Percentiles rank a stretch among this genome's conserved stretches.
phyloP scores from a whole-genome alignment of 2,329 filamentous ascomycete genomes.

The Tolypocladium tropicale region DNA sequence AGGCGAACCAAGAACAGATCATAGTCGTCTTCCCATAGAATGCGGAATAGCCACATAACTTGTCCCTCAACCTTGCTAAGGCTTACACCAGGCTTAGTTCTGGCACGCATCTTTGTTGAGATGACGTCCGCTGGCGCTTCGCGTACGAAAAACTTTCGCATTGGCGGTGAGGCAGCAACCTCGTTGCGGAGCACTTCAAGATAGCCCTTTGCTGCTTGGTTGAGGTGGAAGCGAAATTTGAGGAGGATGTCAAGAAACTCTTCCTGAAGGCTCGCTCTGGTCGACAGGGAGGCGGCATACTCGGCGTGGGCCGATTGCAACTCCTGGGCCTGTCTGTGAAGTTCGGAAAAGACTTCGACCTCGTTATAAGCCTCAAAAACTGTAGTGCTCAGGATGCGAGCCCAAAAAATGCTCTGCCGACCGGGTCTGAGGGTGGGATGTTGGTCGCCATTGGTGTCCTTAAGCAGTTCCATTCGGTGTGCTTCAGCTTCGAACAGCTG shows the following conservation, averaged over 20 bases:
- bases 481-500: conserved; percentile 30
- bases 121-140: conserved; percentile 11
- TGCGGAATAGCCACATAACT: conserved; percentile 25
- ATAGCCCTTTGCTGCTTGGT: conserved; percentile 19
- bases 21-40: conserved; percentile 24
- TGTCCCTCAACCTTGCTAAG: conserved; percentile 11
- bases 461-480: conserved; percentile 34
- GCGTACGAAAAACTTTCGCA: conserved; percentile 23
- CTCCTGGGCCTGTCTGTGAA: conserved; percentile 19
- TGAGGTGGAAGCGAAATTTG: conserved; percentile 26
- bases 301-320: conserved; percentile 19
- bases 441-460: conserved; percentile 22
- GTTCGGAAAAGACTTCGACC: conserved; percentile 27
- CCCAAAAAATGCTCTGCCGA: conserved; percentile 23
- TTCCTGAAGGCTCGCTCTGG: conserved; percentile 16
- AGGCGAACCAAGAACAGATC: conserved; percentile 21
- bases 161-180: conserved; percentile 25
- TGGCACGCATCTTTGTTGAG: conserved; percentile 12
- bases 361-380: conserved; percentile 21
- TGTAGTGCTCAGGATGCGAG: conserved; percentile 22
- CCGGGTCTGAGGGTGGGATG: conserved; percentile 13
- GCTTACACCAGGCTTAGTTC: conserved; percentile 7
- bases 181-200: conserved; percentile 4
- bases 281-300: conserved; percentile 20
- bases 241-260: conserved; percentile 27